phyloP scores from a whole-genome alignment of 306 rosid genomes.

The Prunus mongolica region DNA sequence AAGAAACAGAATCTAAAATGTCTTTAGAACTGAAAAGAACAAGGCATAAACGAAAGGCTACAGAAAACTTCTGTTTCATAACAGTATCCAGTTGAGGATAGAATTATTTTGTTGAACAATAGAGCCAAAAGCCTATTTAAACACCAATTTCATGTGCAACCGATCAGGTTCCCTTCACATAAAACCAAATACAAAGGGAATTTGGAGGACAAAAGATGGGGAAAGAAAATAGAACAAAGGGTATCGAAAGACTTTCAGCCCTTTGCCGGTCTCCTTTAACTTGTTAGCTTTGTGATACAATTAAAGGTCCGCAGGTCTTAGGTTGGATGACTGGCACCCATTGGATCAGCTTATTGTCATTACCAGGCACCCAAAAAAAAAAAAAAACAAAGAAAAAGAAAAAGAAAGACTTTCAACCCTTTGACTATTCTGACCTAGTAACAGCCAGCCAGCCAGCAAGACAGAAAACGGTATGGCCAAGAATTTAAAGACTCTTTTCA shows the following conservation, averaged over 20 bases:
- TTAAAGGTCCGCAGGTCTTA: no score
- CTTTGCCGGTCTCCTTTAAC: no score
- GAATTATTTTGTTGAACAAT: neutral
- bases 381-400: no score
- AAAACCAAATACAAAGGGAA: neutral
- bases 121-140: neutral
- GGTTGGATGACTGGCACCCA: no score
- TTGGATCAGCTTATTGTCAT: no score
- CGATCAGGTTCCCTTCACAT: neutral
- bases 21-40: neutral
- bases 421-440: neutral
- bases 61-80: neutral
- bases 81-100: neutral
- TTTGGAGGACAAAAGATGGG: neutral
- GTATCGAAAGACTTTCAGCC: neutral
- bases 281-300: no score
- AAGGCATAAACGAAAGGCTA: neutral
- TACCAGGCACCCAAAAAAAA: no score
- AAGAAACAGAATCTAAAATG: neutral
- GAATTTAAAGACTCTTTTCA: neutral
- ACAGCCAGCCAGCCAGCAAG: neutral
- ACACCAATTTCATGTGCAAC: neutral
- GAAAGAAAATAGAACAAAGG: neutral
- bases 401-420: neutral
- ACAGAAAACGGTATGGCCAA: neutral